phyloP scores from a whole-genome alignment of 768 basidiomycete species.

The Suillus discolor region DNA sequence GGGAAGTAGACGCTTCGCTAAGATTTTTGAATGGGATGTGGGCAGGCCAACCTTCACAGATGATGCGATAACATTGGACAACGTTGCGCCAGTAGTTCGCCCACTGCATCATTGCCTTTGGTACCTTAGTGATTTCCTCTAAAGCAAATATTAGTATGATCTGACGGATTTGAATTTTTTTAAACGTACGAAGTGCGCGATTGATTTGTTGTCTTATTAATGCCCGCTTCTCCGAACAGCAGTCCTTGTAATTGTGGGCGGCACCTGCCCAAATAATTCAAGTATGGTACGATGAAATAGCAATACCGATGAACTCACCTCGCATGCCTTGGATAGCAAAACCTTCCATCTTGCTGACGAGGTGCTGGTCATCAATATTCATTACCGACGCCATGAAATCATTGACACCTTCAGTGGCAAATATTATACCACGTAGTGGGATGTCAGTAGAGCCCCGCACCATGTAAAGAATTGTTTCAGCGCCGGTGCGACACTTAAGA shows the following conservation, averaged over 20 bases:
- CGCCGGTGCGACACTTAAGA: neutral
- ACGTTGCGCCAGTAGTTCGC: constrained; percentile 4
- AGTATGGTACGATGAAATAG: neutral
- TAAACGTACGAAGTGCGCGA: neutral
- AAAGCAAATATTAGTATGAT: neutral
- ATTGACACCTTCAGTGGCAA: neutral
- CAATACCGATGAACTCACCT: constrained; percentile 4
- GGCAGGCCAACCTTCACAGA: constrained; percentile 11
- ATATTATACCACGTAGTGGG: neutral
- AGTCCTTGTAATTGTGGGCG: neutral
- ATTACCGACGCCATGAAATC: neutral
- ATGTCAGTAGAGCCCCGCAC: neutral
- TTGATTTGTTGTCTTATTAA: neutral
- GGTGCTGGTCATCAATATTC: constrained; percentile 8
- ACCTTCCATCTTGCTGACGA: constrained; percentile 14
- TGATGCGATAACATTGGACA: neutral
- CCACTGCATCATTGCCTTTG: constrained; percentile 12
- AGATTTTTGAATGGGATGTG: constrained; percentile 9
- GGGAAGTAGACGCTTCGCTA: constrained; percentile 6
- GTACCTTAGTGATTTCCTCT: constrained; percentile 7
- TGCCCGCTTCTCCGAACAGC: neutral
- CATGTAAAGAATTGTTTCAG: neutral
- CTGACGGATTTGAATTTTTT: neutral
- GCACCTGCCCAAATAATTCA: neutral
- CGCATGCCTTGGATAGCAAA: constrained; percentile 11